Conservation (phyloP, 1,284 basidiomycete genomes). For the Sanghuangporus weigelae region DNA sequence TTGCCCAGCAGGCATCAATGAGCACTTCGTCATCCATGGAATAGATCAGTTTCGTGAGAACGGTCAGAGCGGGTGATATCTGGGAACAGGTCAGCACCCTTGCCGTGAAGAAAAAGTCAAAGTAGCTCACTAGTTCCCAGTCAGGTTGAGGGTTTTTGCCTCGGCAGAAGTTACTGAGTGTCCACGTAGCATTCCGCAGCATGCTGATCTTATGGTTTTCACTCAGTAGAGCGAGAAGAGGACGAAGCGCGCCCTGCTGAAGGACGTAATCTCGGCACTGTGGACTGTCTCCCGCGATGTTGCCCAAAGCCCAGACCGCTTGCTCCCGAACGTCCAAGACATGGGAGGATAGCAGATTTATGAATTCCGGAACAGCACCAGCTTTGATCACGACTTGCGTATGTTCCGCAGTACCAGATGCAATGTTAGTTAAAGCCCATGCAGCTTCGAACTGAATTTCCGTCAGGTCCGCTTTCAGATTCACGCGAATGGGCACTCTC, state of each 20-base stretch:
- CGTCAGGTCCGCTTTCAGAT: neutral
- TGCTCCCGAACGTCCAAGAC: slow-evolving; percentile 94
- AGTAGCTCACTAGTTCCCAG: slow-evolving; percentile 75
- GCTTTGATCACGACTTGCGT: slow-evolving; percentile 97
- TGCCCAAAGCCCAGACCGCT: slow-evolving; percentile 95
- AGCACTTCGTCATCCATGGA: slow-evolving; percentile 98
- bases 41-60: slow-evolving; percentile 98
- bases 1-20: slow-evolving; percentile 99
- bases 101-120: neutral
- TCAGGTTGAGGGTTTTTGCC: slow-evolving; percentile 95
- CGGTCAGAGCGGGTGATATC: slow-evolving; percentile 95
- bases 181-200: slow-evolving; percentile 98
- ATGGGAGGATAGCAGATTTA: slow-evolving; percentile 83
- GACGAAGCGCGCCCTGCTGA: slow-evolving; percentile 70
- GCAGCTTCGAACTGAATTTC: slow-evolving; percentile 88
- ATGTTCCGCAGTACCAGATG: slow-evolving; percentile 97
- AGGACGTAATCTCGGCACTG: slow-evolving; percentile 90
- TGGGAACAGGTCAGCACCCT: slow-evolving; percentile 56
- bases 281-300: slow-evolving; percentile 95
- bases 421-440: slow-evolving; percentile 99
- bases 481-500: slow-evolving; percentile 22
- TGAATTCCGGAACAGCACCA: slow-evolving; percentile 96
- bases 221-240: slow-evolving; percentile 66
- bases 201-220: slow-evolving; percentile 95
- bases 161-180: slow-evolving; percentile 95